Base-by-base conservation (phyloP, 208 protist genomes). In the Wallacemonas sp. region DNA sequence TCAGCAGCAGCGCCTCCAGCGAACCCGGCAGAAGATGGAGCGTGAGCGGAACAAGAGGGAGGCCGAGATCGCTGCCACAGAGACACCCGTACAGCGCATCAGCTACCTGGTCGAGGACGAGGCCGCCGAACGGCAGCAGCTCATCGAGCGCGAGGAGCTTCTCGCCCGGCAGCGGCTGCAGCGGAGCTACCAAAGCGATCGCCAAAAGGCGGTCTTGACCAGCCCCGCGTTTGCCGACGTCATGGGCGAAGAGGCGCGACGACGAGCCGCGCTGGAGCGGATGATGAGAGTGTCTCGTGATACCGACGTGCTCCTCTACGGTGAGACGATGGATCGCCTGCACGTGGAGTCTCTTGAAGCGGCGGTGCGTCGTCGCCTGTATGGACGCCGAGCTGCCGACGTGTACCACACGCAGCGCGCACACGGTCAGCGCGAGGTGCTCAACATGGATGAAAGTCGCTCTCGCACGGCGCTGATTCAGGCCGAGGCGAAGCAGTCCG, bases 141-240 rank as follows among this genome's bases (percentile, higher is more conserved):
- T 89, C 19, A 79, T 92, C 44, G 75, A 79, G 42, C 60, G 70
- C 15, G 80, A 87, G 54, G 82, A 93, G 67, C 21, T 70, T 54
- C 66, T 88, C 5, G 80, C 75, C 28, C 66, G 86, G 21, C 62
- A 77, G 38, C 69, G 75, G n/a, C 19, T 91, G 26, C 72, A 70
- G 60, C 80, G 74, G n/a, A 56, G 71, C 9, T 67, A 70, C 21
- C 41, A 64, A 33, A 42, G 34, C 15, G 45, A 61, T 0, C 26
- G 62, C 4, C 60, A 56, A 4, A 38, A 62, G 1, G 42, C 17
- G 38, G 21, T 68, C 22, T 28, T 82, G 30, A 36, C 58, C 17
- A 31, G 36, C 6, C 63, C 34, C 36, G 21, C n/a, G 21, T 46
- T 72, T 28, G 51, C 39, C 3, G 34, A 55, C 27, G 41, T 80